Evolutionary conservation across 2,329 filamentous ascomycete species (phyloP).

Genomic region (Sporothrix inflata): DNA sequence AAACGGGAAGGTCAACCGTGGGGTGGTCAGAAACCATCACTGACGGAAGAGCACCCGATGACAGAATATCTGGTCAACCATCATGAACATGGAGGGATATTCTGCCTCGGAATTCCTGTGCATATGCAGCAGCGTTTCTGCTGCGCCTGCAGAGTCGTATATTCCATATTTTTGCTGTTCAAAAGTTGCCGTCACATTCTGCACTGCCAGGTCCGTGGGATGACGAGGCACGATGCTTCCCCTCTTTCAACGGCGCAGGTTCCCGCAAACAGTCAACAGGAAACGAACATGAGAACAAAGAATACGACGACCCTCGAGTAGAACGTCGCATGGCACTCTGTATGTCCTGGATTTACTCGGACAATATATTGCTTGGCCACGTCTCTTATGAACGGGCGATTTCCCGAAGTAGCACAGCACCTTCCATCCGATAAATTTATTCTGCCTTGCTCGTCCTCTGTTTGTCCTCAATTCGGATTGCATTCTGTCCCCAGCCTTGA

Average conservation of each 20-base stretch:
- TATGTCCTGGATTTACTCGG: neutral
- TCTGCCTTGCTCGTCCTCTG: neutral
- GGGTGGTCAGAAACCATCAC: neutral
- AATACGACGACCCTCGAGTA: neutral
- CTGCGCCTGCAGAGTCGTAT: neutral
- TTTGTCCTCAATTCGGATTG: neutral
- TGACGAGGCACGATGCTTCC: constrained; percentile 1
- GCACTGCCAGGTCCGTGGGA: neutral
- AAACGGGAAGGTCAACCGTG: neutral
- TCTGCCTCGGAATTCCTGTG: neutral
- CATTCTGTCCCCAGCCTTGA: neutral
- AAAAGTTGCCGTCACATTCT: neutral
- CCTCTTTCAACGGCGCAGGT: neutral
- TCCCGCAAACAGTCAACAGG: neutral
- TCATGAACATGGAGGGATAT: neutral
- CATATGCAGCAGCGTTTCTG: neutral
- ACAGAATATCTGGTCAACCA: neutral
- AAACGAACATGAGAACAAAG: neutral
- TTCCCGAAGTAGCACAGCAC: neutral
- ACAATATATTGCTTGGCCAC: neutral
- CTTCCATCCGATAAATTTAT: neutral
- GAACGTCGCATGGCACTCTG: neutral
- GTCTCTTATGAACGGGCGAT: neutral
- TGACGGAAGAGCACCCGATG: neutral
- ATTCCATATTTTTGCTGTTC: neutral